Evolutionary conservation across 345 rosid genomes (phyloP).

Genomic region (Corchorus capsularis): DNA sequence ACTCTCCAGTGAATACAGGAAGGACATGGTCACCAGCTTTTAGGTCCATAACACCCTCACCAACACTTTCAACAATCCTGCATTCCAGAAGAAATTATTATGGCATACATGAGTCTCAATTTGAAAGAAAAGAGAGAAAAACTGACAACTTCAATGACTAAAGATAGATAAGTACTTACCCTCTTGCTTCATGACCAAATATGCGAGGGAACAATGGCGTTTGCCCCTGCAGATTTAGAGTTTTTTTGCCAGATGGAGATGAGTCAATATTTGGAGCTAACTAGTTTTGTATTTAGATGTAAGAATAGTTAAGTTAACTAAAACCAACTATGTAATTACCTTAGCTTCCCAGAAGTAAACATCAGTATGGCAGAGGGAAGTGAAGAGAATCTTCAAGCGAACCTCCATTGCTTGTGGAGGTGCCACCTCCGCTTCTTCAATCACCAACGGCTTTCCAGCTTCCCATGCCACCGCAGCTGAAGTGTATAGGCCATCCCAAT

Average conservation of each 20-base stretch:
- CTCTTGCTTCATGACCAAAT: neutral
- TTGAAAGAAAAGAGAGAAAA: too few species aligned
- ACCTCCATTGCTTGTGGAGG: too few species aligned
- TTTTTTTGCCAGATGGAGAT: too few species aligned
- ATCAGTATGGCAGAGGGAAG: conserved; percentile 36
- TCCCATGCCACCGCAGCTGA: too few species aligned
- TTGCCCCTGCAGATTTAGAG: conserved; percentile 24
- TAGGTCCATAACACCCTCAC: too few species aligned
- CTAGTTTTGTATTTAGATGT: neutral
- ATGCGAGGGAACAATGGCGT: conserved; percentile 28
- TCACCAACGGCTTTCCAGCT: too few species aligned
- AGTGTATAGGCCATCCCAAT: neutral
- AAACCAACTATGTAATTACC: neutral
- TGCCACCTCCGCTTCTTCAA: too few species aligned
- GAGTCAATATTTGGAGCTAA: neutral
- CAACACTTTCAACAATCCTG: too few species aligned
- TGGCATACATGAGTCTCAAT: too few species aligned
- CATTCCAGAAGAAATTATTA: conserved; percentile 38
- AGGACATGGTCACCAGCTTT: too few species aligned
- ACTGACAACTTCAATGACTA: too few species aligned
- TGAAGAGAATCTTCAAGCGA: neutral
- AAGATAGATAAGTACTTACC: neutral
- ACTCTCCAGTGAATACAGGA: too few species aligned
- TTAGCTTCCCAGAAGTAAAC: conserved; percentile 39
- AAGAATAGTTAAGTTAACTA: neutral